These are phyloP conservation scores for Gremmenia infestans DNA, from an alignment of 2,329 filamentous ascomycete genomes.

Conservation along the genomic window DNA sequence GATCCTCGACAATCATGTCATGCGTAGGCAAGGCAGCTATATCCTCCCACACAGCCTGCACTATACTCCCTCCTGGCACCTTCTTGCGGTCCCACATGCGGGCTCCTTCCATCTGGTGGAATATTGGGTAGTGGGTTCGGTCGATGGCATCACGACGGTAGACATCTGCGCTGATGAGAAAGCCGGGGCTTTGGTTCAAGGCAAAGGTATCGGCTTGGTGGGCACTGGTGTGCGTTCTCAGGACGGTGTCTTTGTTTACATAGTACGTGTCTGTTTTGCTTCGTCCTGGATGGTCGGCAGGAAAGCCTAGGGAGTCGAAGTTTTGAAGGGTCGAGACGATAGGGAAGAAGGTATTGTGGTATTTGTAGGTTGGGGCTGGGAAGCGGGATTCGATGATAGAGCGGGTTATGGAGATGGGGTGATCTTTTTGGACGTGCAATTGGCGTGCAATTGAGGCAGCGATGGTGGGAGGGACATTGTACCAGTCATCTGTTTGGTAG, in stretches of 20 bases:
- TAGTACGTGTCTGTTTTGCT: slow-evolving; percentile 93
- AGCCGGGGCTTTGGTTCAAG: slow-evolving; percentile 67
- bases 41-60: slow-evolving; percentile 64
- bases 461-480: slow-evolving; percentile 76
- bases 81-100: slow-evolving; percentile 74
- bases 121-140: slow-evolving; percentile 90
- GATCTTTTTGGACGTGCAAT: slow-evolving; percentile 86
- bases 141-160: slow-evolving; percentile 95
- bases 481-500: slow-evolving; percentile 73
- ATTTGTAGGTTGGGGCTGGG: slow-evolving; percentile 63
- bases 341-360: slow-evolving; percentile 75
- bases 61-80: slow-evolving; percentile 53
- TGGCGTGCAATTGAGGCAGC: slow-evolving; percentile 67
- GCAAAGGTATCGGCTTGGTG: slow-evolving; percentile 83
- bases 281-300: slow-evolving; percentile 79
- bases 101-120: slow-evolving; percentile 98
- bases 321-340: slow-evolving; percentile 83
- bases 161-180: slow-evolving; percentile 89
- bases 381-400: slow-evolving; percentile 91
- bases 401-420: slow-evolving; percentile 85
- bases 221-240: slow-evolving; percentile 91
- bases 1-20: slow-evolving; percentile 73
- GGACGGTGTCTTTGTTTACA: slow-evolving; percentile 74
- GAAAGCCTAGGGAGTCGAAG: slow-evolving; percentile 95
- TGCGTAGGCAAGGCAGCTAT: slow-evolving; percentile 68